Evolutionary conservation across 2,329 filamentous ascomycete genomes (phyloP).

Genomic region (Chaetomium sp.): DNA sequence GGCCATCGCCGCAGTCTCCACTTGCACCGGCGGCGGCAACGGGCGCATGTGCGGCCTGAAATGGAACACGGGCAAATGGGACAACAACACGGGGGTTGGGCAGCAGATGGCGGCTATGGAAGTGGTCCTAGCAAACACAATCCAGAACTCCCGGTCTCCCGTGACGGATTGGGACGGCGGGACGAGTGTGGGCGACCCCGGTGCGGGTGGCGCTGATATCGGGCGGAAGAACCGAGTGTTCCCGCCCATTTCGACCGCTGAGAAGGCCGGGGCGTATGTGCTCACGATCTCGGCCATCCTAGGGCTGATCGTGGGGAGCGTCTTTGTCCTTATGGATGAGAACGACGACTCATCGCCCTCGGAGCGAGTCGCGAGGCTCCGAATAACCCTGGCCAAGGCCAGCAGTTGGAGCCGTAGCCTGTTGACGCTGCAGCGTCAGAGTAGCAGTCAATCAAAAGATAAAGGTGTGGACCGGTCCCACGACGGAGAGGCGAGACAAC

Average conservation of each 20-base stretch:
- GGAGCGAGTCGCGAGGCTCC: constrained; percentile 40
- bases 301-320: constrained; percentile 55
- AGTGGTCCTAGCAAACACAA: constrained; percentile 63
- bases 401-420: constrained; percentile 11
- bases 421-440: background rate
- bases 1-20: constrained; percentile 57
- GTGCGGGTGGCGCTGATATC: constrained; percentile 46
- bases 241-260: constrained; percentile 56
- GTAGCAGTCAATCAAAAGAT: constrained; percentile 5
- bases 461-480: constrained; percentile 13
- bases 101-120: constrained; percentile 73
- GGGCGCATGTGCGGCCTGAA: constrained; percentile 61
- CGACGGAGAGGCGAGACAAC: constrained; percentile 4
- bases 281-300: constrained; percentile 57
- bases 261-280: constrained; percentile 58
- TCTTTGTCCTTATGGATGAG: constrained; percentile 55
- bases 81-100: constrained; percentile 64
- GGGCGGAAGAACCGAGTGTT: constrained; percentile 41
- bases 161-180: constrained; percentile 59
- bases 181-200: constrained; percentile 50
- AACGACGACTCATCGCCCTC: constrained; percentile 40
- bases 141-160: constrained; percentile 47
- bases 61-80: constrained; percentile 58
- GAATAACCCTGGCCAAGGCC: constrained; percentile 16
- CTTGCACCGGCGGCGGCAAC: constrained; percentile 60